phyloP scores from a whole-genome alignment of 2,329 filamentous ascomycete species.

The Colletotrichum higginsianum region DNA sequence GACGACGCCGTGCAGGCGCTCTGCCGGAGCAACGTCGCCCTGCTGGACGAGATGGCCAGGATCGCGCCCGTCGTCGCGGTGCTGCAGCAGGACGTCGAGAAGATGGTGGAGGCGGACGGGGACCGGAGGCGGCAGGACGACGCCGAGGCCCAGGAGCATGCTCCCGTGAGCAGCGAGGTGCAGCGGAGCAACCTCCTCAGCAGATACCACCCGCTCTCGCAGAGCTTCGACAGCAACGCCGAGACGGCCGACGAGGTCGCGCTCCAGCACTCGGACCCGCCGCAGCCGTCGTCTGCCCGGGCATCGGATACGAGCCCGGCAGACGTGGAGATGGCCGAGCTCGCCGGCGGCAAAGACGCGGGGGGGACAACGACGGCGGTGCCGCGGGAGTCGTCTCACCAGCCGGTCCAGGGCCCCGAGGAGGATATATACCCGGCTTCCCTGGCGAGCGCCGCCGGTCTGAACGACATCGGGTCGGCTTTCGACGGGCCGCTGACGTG shows the following conservation, averaged over 20 bases:
- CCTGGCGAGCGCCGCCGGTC: background rate
- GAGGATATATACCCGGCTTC: conserved; percentile 29
- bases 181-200: too few species aligned
- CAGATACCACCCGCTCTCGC: too few species aligned
- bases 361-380: too few species aligned
- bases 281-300: too few species aligned
- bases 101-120: conserved; percentile 9
- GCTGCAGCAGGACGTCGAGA: conserved; percentile 30
- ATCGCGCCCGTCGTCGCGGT: conserved; percentile 25
- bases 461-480: conserved; percentile 4
- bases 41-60: conserved; percentile 35
- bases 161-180: too few species aligned
- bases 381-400: background rate
- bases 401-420: conserved; percentile 12
- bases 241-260: background rate
- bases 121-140: too few species aligned
- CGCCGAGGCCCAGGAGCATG: too few species aligned
- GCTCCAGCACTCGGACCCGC: background rate
- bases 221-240: too few species aligned
- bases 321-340: too few species aligned
- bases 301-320: too few species aligned
- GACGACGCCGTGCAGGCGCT: conserved; percentile 12
- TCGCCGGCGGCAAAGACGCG: too few species aligned
- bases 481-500: conserved; percentile 21
- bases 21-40: conserved; percentile 18